Base-by-base conservation (phyloP, 805 yeast species). In the Torulaspora franciscae region DNA sequence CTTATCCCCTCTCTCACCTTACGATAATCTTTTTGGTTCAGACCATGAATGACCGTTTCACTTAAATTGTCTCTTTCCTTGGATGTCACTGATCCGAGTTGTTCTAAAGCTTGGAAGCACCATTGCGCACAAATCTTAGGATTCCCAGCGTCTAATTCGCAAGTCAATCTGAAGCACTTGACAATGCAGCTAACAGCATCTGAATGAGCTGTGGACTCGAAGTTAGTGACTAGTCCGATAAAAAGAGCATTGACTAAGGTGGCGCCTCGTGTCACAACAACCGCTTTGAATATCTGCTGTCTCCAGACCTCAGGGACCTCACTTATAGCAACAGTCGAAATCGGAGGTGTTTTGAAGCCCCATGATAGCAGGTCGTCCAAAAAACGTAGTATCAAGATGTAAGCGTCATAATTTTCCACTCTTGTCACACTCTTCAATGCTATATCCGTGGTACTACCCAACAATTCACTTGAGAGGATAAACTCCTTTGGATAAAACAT, bases 261-360 rank as follows among this genome's bases (percentile, higher is more conserved):
- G 1, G 74, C 76, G 30, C 95, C 95, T 34, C 79, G 70, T 40
- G 68, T 62, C 25, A 72, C 63, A 29, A 82, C 63, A 33, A 81
- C 69, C 41, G 60, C 59, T 28, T 65, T 64, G 40, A 75, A 60
- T 17, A 83, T 70, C 36, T 73, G 72, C 19, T 64, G 58, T 46
- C 77, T 75, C 51, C 85, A 75, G 33, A 70, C 71, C n/a, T 69
- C 72, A 8, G 84, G 81, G 34, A 80, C 77, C 15, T 67, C 67
- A 15, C 73, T 77, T n/a, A 63, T 43, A 7, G 63, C 73, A 43
- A 76, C 73, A 32, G 83, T 74, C 6, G 95, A 83, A 14, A 85
- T 74, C 4, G 96, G 96, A 2, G 96, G 89, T 7, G 76, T 70
- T 23, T 76, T 82, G 52, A 83, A 78, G 1, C 95, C 96, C 91